Conservation (phyloP, 1,139 yeast species). For the Lodderomyces jiufengensis region DNA sequence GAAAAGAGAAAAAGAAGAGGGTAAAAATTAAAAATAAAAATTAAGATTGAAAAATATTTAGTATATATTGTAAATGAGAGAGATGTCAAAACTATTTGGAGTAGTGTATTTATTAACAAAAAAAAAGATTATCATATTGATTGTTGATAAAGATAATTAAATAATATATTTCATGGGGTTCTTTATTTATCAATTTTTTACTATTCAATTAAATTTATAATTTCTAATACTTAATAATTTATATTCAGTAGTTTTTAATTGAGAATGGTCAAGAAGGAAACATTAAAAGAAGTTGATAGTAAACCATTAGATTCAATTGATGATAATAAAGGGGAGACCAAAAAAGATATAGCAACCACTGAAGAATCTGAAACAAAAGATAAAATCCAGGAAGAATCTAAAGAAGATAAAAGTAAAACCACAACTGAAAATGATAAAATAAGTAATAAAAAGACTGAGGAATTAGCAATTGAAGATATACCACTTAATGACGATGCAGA, state of each 20-base stretch:
- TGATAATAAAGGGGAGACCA: constrained; percentile 8
- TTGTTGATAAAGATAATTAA: too few species aligned
- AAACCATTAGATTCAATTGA: constrained; percentile 32
- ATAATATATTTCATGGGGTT: too few species aligned
- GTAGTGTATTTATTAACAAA: too few species aligned
- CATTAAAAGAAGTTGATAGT: constrained; percentile 30
- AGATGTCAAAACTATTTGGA: too few species aligned
- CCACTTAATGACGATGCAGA: constrained; percentile 12
- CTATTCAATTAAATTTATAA: too few species aligned
- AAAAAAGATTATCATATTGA: too few species aligned
- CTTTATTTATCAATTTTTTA: too few species aligned
- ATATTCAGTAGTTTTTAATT: too few species aligned
- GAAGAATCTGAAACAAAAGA: constrained; percentile 7
- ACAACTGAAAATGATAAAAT: constrained; percentile 2
- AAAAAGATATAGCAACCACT: constrained; percentile 3
- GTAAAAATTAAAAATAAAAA: constrained; percentile 8
- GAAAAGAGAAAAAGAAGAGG: constrained; percentile 13
- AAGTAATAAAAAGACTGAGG: constrained; percentile 4
- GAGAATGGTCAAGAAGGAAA: constrained; percentile 16
- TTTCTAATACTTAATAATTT: too few species aligned
- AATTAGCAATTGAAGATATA: constrained; percentile 11
- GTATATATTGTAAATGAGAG: constrained; percentile 1
- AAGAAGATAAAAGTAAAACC: constrained; percentile 5
- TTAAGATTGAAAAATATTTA: too few species aligned
- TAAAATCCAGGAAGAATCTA: constrained; percentile 2